Evolutionary conservation across 345 rosid species (phyloP), one percentile per base, ranked within the genome.

Genomic region (Viola odorata): DNA sequence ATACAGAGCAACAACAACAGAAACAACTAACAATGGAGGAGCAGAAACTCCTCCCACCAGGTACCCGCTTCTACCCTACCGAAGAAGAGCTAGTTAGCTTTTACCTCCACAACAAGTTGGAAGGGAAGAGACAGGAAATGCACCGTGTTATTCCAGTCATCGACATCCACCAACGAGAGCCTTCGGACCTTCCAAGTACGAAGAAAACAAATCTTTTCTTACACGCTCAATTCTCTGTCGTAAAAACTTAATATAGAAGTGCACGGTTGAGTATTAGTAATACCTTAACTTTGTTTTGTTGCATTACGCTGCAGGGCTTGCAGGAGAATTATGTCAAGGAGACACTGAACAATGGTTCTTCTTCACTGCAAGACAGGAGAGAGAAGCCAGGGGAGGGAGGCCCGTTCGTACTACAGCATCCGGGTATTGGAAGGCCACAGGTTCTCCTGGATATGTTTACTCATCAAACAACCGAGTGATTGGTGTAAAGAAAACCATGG

Each of bases 391-490:
- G 4, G 97, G 99, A 65, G 99, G 97, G 5, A 74, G 97, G 70
- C 85, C 95, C 0, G 82, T 78, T 51, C 69, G 99, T 41, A 88
- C 87, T 50, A 94, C 96, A 5, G 71, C 82, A 38, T 73, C 88
- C 7, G 99, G 99, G 51, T 94, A 94, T 69, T 94, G 99, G 99
- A 94, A 94, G 65, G 97, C 97, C 3, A 90, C 99, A 1, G 99
- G 99, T 12, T 86, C 99, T 23, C 96, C 99, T 14, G 72, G 81
- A 42, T 81, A 89, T 38, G 95, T 94, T 8, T 88, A 78, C 73
- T 90, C 99, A 2, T 67, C 86, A 0, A 85, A 81, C 48, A 80
- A 77, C 71, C 67, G 67, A 61, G 90, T 86, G 57, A 88, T 94
- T 42, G 97, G 95, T 10, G 53, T 86, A 65, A 88, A 83, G 85